Base-by-base conservation (phyloP, 1,284 basidiomycete genomes). In the Papiliotrema fonsecae region DNA sequence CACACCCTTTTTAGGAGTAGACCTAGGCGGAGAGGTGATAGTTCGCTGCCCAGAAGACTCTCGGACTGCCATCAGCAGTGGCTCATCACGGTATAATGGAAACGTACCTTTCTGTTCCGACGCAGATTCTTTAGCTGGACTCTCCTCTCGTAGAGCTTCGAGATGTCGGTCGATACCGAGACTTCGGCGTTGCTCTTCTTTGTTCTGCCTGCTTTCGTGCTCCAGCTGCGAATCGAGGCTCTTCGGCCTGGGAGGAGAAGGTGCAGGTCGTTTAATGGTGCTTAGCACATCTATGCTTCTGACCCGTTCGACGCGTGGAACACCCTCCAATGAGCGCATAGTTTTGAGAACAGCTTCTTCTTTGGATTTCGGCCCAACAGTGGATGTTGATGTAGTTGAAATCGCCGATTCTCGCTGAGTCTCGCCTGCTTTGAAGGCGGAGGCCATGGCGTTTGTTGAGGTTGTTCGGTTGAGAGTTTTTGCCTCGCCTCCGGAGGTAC, bases 251-350 rank as follows among this genome's bases (percentile, higher is more conserved):
- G 62, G 62, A 26, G 65, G 60, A 27, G 52, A 51, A 10, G 65
- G 65, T 16, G 65, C 62, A 30, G 56, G 58, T 26, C 64, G 49
- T 31, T 48, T 55, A 27, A 65, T 59, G 10, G 45, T 39, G 11
- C 49, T 54, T 9, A 62, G 30, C 11, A 65, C 56, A 27, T 65
- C 60, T 28, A 53, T 57, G 32, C 31, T 43, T n/a, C 40, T 54
- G 50, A 11, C 25, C 24, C 49, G 40, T 18, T 19, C 14, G 10
- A 49, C 25, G 9, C 36, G 35, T 1, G 47, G 43, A 6, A 46
- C 54, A 21, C 66, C 66, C 50, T 67, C 66, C 21, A 69, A 57
- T 1, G 61, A 64, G n/a, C 55, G 55, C 65, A 69, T 63, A 2
- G 68, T 62, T 30, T 52, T 55, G 19, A 57, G 47, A 2, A 66